These are phyloP conservation scores for Aspergillus sergii DNA, from an alignment of 2,329 filamentous ascomycete genomes.

Conservation along the genomic window DNA sequence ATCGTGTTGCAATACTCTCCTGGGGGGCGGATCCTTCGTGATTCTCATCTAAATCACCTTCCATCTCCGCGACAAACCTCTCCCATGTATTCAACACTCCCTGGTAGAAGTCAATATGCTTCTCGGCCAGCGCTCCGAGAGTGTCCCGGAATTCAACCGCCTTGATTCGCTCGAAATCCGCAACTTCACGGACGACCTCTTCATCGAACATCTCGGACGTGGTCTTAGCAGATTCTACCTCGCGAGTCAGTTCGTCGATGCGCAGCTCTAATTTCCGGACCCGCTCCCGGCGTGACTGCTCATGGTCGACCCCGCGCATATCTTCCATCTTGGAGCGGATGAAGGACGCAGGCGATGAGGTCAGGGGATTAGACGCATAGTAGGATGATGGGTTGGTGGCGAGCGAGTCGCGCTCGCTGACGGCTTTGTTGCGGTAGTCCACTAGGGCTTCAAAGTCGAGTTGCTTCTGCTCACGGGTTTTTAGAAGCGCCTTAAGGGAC, in stretches of 20 bases:
- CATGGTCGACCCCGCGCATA: slow-evolving; percentile 93
- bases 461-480: slow-evolving; percentile 94
- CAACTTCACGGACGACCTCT: slow-evolving; percentile 89
- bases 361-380: slow-evolving; percentile 55
- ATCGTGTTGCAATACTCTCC: slow-evolving; percentile 19
- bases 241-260: slow-evolving; percentile 86
- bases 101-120: slow-evolving; percentile 85
- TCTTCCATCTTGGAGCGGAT: slow-evolving; percentile 94
- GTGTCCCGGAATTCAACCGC: slow-evolving; percentile 87
- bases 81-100: slow-evolving; percentile 84
- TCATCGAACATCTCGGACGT: slow-evolving; percentile 93
- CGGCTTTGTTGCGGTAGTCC: slow-evolving; percentile 91
- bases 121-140: slow-evolving; percentile 78
- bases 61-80: slow-evolving; percentile 84
- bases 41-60: slow-evolving; percentile 56
- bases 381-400: slow-evolving; percentile 64
- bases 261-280: slow-evolving; percentile 87
- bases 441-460: slow-evolving; percentile 95
- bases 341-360: slow-evolving; percentile 77
- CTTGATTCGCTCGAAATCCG: slow-evolving; percentile 96
- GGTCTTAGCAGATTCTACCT: slow-evolving; percentile 85
- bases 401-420: slow-evolving; percentile 80
- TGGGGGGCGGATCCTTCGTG: slow-evolving; percentile 24
- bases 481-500: slow-evolving; percentile 84
- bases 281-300: slow-evolving; percentile 83